phyloP scores from a whole-genome alignment of 805 yeast species.

The Scheffersomyces amazonensis region DNA sequence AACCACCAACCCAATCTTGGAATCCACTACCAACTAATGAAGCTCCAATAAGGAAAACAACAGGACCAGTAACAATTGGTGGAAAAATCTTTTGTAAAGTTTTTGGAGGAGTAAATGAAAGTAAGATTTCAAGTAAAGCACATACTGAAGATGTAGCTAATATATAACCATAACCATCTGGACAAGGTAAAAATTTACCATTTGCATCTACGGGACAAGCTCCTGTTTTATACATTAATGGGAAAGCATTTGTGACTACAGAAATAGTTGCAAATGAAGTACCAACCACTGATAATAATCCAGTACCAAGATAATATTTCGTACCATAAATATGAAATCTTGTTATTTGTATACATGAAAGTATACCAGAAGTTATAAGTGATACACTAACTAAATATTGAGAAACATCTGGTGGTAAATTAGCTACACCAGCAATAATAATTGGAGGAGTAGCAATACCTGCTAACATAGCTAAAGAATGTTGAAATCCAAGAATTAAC shows the following conservation, averaged over 20 bases:
- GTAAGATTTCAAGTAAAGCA: constrained; percentile 66
- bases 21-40: constrained; percentile 69
- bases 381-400: constrained; percentile 38
- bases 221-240: constrained; percentile 66
- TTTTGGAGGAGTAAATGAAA: constrained; percentile 77
- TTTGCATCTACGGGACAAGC: constrained; percentile 54
- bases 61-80: constrained; percentile 91
- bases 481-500: constrained; percentile 79
- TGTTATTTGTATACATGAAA: constrained; percentile 64
- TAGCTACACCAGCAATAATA: constrained; percentile 62
- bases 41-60: constrained; percentile 80
- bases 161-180: constrained; percentile 86
- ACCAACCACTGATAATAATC: constrained; percentile 86
- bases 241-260: constrained; percentile 71
- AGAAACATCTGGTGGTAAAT: constrained; percentile 43
- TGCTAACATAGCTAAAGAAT: constrained; percentile 86
- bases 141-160: constrained; percentile 79
- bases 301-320: constrained; percentile 80
- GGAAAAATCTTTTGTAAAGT: constrained; percentile 75
- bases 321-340: constrained; percentile 75
- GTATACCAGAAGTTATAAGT: constrained; percentile 42
- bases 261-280: constrained; percentile 87
- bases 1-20: constrained; percentile 86
- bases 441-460: constrained; percentile 86
- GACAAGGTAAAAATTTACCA: constrained; percentile 74